Percentiles rank a stretch among this genome's conserved stretches.
These are phyloP conservation scores for Euphrasia confusa DNA, from an alignment of 257 asterid genomes.

Conservation along the genomic window DNA sequence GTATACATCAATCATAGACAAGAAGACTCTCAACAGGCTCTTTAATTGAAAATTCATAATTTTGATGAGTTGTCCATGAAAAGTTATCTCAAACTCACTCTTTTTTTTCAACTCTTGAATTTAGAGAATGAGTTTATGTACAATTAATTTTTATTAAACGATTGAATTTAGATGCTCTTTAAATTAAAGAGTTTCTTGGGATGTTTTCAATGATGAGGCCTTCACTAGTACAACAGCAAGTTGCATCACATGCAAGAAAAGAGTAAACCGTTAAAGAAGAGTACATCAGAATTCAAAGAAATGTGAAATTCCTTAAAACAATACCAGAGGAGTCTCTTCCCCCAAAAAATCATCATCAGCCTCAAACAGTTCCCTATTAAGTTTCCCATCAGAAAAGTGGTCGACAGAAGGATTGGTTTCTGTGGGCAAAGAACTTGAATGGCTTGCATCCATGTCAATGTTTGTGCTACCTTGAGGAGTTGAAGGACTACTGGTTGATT, in stretches of 20 bases:
- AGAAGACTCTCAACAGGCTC: background rate
- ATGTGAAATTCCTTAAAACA: conserved; percentile 25
- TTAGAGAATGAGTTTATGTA: no score
- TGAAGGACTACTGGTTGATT: conserved; percentile 76
- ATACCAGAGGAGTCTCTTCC: conserved; percentile 71
- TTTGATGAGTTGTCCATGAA: no score
- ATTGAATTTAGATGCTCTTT: no score
- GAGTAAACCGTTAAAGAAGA: conserved; percentile 7
- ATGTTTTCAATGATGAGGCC: no score
- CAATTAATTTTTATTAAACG: no score
- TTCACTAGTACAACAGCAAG: conserved; percentile 6
- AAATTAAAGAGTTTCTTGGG: no score
- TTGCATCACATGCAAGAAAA: conserved; percentile 16
- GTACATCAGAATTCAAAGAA: conserved; percentile 11
- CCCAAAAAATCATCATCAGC: conserved; percentile 60
- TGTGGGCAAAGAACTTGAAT: conserved; percentile 56
- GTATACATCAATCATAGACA: conserved; percentile 19
- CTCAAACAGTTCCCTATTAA: conserved; percentile 43
- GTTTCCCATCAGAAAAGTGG: conserved; percentile 52
- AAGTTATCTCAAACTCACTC: no score
- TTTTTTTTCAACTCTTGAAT: no score
- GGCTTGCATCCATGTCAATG: conserved; percentile 57
- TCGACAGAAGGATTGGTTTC: conserved; percentile 65
- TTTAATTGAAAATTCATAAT: no score
- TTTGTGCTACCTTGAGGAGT: conserved; percentile 78